Evolutionary conservation across 257 asterid genomes (phyloP), one percentile per base, ranked within the genome.

Genomic region (Fraxinus quadrangulata): DNA sequence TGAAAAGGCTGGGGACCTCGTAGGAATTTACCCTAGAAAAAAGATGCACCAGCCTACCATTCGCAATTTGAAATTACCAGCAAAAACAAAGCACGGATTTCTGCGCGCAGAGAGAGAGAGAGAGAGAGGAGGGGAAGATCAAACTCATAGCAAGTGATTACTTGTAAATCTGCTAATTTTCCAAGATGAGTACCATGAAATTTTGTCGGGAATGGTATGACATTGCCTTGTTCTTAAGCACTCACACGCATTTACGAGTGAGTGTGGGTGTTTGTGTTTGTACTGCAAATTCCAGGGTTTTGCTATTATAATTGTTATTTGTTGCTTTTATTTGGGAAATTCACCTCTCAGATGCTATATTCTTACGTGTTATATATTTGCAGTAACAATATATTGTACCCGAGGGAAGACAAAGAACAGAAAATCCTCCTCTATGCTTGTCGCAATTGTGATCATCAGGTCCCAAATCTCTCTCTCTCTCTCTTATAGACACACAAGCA

Each of bases 121-220:
- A 17, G 30, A 10, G 31, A 0, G 16, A 11, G 23, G 0, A 4
- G 2, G 16, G 28, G 21, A 26, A 31, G 5, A 65, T 19, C 21
- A 40, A 31, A 49, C 10, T 5, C 73, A 37, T 36, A 17, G 17
- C 1, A 9, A 7, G 31, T 42, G 14, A 36, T 14, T 70, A 8
- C 3, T 21, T 70, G 45, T 7, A 33, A 68, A 36, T 34, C 68
- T 14, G 67, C 28, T 28, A 7, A 5, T 0, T 26, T 72, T 24
- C 33, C 84, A 89, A 85, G 86, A 95, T 95, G 99, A 96, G 99
- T 96, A 90, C 98, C 82, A 93, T 96, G 99, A 96, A 92, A 81
- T 96, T 96, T 86, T 96, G 99, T 90, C 96, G 99, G 19, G 97
- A 92, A 86, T 93, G 99, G 99, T 93, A 73, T 30, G 89, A 37